Conservation (phyloP, 106 monocot genomes). For the Acorus calamus region DNA sequence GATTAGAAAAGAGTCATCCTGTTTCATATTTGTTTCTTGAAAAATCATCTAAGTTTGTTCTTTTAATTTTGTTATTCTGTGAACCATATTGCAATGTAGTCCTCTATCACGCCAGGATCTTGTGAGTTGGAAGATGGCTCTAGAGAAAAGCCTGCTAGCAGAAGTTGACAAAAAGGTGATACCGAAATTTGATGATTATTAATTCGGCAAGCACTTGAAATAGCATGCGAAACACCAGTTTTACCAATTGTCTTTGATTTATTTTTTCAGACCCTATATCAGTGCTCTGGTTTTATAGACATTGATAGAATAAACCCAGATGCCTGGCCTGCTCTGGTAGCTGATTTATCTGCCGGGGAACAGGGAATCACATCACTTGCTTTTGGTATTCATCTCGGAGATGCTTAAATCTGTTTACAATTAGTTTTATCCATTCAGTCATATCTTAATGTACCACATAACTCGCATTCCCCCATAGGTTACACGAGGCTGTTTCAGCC, state of each 20-base stretch:
- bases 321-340: conserved; percentile 87
- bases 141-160: conserved; percentile 68
- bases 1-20: background rate
- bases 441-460: background rate
- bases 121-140: conserved; percentile 94
- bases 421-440: background rate
- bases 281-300: conserved; percentile 77
- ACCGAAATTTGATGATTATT: background rate
- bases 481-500: conserved; percentile 95
- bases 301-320: conserved; percentile 76
- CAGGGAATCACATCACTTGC: conserved; percentile 82
- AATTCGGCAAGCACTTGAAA: too few species aligned
- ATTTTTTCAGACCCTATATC: conserved; percentile 51
- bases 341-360: conserved; percentile 78
- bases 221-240: background rate
- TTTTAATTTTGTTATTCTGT: background rate
- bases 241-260: background rate
- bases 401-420: background rate
- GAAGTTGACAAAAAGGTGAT: conserved; percentile 81
- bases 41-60: background rate
- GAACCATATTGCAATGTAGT: conserved; percentile 28
- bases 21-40: too few species aligned
- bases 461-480: conserved; percentile 27
- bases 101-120: conserved; percentile 96
- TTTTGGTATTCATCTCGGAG: conserved; percentile 57